Percentiles rank a stretch among this genome's conserved stretches.
Conservation (phyloP, 345 rosid genomes). For the Melastoma malabathricum region DNA sequence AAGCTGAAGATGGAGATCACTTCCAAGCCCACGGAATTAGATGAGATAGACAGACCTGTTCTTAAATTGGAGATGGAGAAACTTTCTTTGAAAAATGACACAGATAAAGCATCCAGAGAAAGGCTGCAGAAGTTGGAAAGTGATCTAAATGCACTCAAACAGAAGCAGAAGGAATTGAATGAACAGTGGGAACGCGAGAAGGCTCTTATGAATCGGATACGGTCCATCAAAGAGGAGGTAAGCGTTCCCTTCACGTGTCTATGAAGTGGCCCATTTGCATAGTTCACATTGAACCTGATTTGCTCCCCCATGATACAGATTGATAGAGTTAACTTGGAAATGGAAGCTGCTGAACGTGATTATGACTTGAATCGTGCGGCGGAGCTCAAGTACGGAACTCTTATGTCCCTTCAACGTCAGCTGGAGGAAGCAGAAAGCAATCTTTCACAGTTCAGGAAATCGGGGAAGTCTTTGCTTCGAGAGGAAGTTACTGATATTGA, state of each 20-base stretch:
- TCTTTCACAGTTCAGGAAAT: constrained; percentile 46
- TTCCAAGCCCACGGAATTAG: constrained; percentile 88
- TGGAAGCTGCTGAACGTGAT: constrained; percentile 95
- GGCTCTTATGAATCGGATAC: constrained; percentile 53
- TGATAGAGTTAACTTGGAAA: constrained; percentile 79
- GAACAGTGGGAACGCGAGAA: constrained; percentile 74
- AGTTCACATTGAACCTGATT: neutral
- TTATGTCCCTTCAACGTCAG: constrained; percentile 75
- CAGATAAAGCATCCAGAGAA: constrained; percentile 78
- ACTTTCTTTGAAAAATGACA: constrained; percentile 69
- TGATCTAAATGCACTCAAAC: constrained; percentile 45
- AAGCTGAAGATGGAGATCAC: constrained; percentile 97
- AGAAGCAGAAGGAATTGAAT: constrained; percentile 56
- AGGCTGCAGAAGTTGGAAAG: constrained; percentile 64
- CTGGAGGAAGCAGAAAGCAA: constrained; percentile 80
- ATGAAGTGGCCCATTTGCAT: neutral
- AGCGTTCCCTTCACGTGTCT: constrained; percentile 2
- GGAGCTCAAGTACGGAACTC: constrained; percentile 84
- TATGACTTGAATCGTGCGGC: constrained; percentile 78
- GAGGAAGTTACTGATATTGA: constrained; percentile 89
- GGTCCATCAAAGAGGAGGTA: constrained; percentile 90
- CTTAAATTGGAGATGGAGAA: constrained; percentile 93
- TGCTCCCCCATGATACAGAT: constrained; percentile 28
- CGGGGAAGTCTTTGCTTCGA: constrained; percentile 67
- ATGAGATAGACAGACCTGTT: constrained; percentile 78